These are phyloP conservation scores for Pichia sp. DNA, from an alignment of 1,139 yeast genomes.

Conservation along the genomic window DNA sequence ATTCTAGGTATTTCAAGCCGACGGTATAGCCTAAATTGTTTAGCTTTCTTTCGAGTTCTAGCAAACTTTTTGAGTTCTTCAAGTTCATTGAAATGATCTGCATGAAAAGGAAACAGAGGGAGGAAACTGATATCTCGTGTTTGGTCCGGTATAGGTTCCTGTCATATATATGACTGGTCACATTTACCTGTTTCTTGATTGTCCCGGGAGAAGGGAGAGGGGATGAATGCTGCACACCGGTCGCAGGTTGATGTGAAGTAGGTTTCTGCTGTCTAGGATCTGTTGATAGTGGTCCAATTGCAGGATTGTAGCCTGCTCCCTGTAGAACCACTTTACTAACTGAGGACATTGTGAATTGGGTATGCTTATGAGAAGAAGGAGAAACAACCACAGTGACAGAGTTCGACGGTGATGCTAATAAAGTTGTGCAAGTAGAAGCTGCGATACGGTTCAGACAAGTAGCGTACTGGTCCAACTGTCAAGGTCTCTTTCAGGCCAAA, in stretches of 20 bases:
- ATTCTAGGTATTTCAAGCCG: slow-evolving; percentile 57
- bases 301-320: slow-evolving; percentile 29
- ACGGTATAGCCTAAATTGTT: slow-evolving; percentile 73
- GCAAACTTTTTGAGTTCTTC: slow-evolving; percentile 58
- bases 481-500: neutral
- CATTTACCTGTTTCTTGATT: slow-evolving; percentile 13
- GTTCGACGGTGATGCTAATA: no score
- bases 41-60: slow-evolving; percentile 70
- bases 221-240: slow-evolving; percentile 5
- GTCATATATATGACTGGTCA: slow-evolving; percentile 52
- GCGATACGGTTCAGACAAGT: no score
- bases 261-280: slow-evolving; percentile 13
- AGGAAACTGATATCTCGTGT: slow-evolving; percentile 61
- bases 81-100: slow-evolving; percentile 61
- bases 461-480: no score
- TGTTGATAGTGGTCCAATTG: slow-evolving; percentile 29
- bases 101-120: slow-evolving; percentile 66
- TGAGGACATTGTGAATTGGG: neutral
- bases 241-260: neutral
- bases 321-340: slow-evolving; percentile 12
- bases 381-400: neutral
- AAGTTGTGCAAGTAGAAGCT: no score
- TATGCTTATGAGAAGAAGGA: neutral
- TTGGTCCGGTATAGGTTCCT: slow-evolving; percentile 60
- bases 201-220: slow-evolving; percentile 13